Evolutionary conservation across 345 rosid species (phyloP), one percentile per base, ranked within the genome.

Genomic region (Eucalyptus virginea): DNA sequence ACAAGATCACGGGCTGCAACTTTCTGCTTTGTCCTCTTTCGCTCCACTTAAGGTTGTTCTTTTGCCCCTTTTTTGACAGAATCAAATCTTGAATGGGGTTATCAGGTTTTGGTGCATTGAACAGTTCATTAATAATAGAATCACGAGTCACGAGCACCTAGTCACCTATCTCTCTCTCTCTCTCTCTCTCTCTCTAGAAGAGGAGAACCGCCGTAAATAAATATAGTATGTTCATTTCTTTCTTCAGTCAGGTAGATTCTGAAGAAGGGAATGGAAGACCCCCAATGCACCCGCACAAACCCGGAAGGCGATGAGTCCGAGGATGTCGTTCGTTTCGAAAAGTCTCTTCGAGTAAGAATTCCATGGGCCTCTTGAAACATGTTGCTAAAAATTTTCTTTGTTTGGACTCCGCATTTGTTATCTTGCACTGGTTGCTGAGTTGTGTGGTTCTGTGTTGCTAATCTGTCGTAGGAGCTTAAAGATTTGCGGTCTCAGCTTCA

Each of bases 401-500:
- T 77, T 40, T 77, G 83, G 83, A 77, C 83, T 37, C 83, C 21
- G 47, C 30, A 40, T 40, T 40, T 21, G 47, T 77, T 21, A 12
- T 77, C 47, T 21, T 11, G 0, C 24, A 1, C 28, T 40, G 13
- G 47, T 40, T 40, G 47, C 47, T 72, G 60, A 51, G 67, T 34
- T 69, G 44, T 69, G 44, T 16, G 87, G 80, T 50, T 89, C 10
- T 69, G n/a, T 14, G 49, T 23, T 50, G 58, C 52, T 6, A 30
- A n/a, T 81, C 54, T 77, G 48, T n/a, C 83, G 11, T 83, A 95
- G 98, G 98, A 96, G 81, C 96, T 96, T 14, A 93, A 89, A 89
- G 95, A 92, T 87, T 91, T 96, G 92, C 92, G 95, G 40, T 93
- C 97, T 50, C 98, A 95, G 93, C 96, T 96, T 90, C 96, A 95